phyloP scores from a whole-genome alignment of 192 early-diverging fungal species.

The Geranomyces variabilis region DNA sequence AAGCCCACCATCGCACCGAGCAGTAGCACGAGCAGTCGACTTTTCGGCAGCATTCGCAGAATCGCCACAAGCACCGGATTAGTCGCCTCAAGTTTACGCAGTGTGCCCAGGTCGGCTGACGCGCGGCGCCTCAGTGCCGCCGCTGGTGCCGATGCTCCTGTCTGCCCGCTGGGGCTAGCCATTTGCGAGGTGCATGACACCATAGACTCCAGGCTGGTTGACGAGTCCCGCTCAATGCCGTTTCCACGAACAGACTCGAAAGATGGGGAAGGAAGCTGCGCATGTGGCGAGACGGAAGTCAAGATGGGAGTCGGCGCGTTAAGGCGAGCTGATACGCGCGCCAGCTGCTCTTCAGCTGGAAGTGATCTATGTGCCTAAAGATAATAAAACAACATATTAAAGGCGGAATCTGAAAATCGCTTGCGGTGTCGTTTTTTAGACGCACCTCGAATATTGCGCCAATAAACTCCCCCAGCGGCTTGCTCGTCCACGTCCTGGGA shows the following conservation, averaged over 20 bases:
- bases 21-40: slow-evolving; percentile 1
- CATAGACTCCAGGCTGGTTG: not conserved
- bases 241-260: not conserved
- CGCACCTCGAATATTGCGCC: slow-evolving; percentile 42
- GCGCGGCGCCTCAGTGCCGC: not conserved
- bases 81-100: not conserved
- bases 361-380: slow-evolving; percentile 11
- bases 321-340: not conserved
- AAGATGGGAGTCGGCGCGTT: not conserved
- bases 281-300: not conserved
- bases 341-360: slow-evolving; percentile 6
- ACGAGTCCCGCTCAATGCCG: not conserved
- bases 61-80: not conserved
- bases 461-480: slow-evolving; percentile 52
- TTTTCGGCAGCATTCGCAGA: not conserved
- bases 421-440: not conserved
- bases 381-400: not conserved
- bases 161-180: not conserved
- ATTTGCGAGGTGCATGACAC: too few relatives aligned
- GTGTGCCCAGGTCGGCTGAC: too few relatives aligned
- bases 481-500: slow-evolving; percentile 43
- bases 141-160: not conserved
- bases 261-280: not conserved
- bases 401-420: not conserved
- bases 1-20: slow-evolving; percentile 10